Conservation (phyloP, 257 asterid species). For the Gentiana straminea region DNA sequence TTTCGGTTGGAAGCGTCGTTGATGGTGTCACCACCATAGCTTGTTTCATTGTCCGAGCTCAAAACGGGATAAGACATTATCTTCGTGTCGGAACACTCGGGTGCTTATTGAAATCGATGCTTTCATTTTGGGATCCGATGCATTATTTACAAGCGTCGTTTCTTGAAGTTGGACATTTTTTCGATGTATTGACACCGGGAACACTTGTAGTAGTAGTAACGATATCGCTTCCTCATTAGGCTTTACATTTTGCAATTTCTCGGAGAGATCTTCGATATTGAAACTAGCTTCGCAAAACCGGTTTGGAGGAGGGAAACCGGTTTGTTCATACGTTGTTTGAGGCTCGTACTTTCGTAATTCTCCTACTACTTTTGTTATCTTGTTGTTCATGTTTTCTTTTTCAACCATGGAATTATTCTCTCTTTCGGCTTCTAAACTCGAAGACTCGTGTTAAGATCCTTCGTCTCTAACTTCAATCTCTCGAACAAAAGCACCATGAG, state of each 20-base stretch:
- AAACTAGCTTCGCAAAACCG: slow-evolving; percentile 19
- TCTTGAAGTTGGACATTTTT: too few relatives aligned
- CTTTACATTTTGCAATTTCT: slow-evolving; percentile 18
- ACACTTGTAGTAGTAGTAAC: too few relatives aligned
- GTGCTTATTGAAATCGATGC: too few relatives aligned
- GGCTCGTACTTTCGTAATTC: slow-evolving; percentile 22
- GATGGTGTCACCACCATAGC: background rate
- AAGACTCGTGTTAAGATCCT: slow-evolving; percentile 22
- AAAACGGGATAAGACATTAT: too few relatives aligned
- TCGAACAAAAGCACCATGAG: slow-evolving; percentile 30
- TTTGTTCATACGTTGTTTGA: slow-evolving; percentile 12
- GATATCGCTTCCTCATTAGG: slow-evolving; percentile 23
- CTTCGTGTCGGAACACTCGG: too few relatives aligned
- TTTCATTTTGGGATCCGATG: background rate
- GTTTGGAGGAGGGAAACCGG: slow-evolving; percentile 15
- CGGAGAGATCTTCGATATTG: slow-evolving; percentile 23
- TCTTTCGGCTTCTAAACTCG: slow-evolving; percentile 20
- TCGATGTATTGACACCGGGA: too few relatives aligned
- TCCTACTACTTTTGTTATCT: slow-evolving; percentile 29
- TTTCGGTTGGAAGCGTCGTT: background rate
- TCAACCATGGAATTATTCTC: slow-evolving; percentile 19
- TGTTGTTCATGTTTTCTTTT: slow-evolving; percentile 19
- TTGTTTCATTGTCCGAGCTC: background rate
- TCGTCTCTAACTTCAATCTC: slow-evolving; percentile 28
- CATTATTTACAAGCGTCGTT: background rate